phyloP scores from a whole-genome alignment of 441 rosid species.

The Corymbia calophylla region DNA sequence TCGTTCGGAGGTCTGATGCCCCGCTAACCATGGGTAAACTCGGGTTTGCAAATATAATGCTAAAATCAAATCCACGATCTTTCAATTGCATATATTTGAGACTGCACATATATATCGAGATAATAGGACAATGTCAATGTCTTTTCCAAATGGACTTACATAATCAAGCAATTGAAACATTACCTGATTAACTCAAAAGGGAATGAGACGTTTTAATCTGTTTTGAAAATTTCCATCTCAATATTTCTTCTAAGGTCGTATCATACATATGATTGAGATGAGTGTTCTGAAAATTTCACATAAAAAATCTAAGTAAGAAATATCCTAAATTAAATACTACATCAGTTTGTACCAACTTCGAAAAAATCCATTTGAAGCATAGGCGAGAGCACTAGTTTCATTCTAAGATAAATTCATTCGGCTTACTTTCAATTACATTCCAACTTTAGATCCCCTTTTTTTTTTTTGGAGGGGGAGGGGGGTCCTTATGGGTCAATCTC shows the following conservation, averaged over 20 bases:
- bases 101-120: not conserved
- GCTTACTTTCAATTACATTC: not conserved
- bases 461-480: not conserved
- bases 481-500: not conserved
- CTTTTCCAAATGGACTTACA: not conserved
- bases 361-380: not conserved
- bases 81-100: not conserved
- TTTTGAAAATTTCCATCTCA: not conserved
- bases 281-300: not conserved
- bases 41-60: not conserved
- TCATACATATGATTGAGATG: not conserved
- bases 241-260: not conserved
- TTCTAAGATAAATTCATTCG: not conserved
- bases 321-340: not conserved
- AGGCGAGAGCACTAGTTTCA: not conserved
- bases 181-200: not conserved
- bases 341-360: not conserved
- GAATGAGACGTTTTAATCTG: not conserved
- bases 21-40: not conserved
- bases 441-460: not conserved
- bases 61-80: not conserved
- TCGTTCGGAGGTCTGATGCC: accelerated
- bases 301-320: not conserved
- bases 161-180: not conserved
- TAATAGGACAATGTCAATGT: not conserved